A percentile compares a stretch with the other conserved stretches of the same genome.
Evolutionary conservation across 164 flowering plant species (phyloP).

Genomic region (Hamamelis virginiana): DNA sequence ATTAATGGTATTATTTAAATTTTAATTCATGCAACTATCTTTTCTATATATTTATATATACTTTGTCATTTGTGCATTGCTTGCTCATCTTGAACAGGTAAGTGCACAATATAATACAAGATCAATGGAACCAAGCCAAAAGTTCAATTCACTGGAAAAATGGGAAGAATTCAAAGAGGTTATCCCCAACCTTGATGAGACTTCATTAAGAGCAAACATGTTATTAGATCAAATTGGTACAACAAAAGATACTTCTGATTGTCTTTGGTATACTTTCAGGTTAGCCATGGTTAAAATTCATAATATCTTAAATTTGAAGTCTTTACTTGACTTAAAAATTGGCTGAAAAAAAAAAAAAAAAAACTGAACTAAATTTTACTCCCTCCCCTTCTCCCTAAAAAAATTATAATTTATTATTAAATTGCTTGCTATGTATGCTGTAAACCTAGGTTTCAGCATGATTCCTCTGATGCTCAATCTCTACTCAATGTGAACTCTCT

Average conservation of each 20-base stretch:
- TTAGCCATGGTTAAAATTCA: slow-evolving; percentile 18
- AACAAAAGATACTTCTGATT: slow-evolving; percentile 63
- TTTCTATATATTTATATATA: no score
- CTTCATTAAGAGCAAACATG: slow-evolving; percentile 32
- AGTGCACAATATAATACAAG: slow-evolving; percentile 42
- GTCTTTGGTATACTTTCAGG: slow-evolving; percentile 86
- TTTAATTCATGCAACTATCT: no score
- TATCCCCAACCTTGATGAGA: slow-evolving; percentile 31
- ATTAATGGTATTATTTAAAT: no score
- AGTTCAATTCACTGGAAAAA: slow-evolving; percentile 27
- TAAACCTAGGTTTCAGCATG: slow-evolving; percentile 41
- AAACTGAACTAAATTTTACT: no score
- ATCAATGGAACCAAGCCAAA: slow-evolving; percentile 20
- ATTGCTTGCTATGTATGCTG: neutral
- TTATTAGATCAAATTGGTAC: slow-evolving; percentile 56
- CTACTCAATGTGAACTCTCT: slow-evolving; percentile 42
- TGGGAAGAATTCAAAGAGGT: slow-evolving; percentile 48
- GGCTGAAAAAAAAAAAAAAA: no score
- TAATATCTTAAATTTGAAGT: neutral
- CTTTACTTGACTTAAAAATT: neutral
- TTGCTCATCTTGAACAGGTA: slow-evolving; percentile 34
- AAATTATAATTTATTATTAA: no score
- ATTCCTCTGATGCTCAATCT: slow-evolving; percentile 24
- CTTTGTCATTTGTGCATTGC: no score
- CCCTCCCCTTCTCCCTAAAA: no score